Conservation (phyloP, 1,139 yeast genomes). For the Candida labiduridarum region DNA sequence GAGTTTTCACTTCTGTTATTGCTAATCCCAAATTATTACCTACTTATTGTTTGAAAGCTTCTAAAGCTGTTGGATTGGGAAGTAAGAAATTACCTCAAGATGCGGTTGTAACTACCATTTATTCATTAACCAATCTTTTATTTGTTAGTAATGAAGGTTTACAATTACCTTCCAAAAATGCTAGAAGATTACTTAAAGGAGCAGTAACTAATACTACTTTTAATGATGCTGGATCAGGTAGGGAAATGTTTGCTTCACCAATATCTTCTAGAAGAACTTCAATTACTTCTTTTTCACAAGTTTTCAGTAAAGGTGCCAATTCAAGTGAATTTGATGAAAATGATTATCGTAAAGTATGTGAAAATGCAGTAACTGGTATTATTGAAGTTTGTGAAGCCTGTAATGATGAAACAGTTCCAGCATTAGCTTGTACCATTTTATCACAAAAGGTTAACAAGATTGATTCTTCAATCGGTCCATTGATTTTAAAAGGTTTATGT, state of each 20-base stretch:
- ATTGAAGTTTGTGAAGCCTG: conserved; percentile 70
- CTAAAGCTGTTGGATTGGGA: conserved; percentile 47
- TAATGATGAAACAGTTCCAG: conserved; percentile 75
- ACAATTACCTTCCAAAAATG: conserved; percentile 24
- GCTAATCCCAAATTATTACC: conserved; percentile 43
- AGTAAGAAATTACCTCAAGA: conserved; percentile 65
- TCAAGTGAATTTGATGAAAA: conserved; percentile 28
- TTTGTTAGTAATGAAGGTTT: conserved; percentile 53
- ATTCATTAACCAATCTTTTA: conserved; percentile 77
- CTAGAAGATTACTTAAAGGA: conserved; percentile 24
- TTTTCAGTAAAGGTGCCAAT: conserved; percentile 12
- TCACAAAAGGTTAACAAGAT: conserved; percentile 71
- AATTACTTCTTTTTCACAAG: conserved; percentile 18
- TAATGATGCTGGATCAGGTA: conserved; percentile 7
- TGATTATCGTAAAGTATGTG: conserved; percentile 42
- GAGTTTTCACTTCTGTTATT: conserved; percentile 52
- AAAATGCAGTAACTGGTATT: conserved; percentile 73
- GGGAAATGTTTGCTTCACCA: conserved; percentile 11
- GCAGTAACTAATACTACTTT: conserved; percentile 3
- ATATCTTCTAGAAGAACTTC: conserved; percentile 22
- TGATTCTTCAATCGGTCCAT: conserved; percentile 39
- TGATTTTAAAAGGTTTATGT: conserved; percentile 58
- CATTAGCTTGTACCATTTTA: conserved; percentile 78
- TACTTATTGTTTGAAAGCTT: conserved; percentile 35
- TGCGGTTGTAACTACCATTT: conserved; percentile 82